Conservation (phyloP, 192 early-diverging fungal genomes). For the Backusella psychrophila region DNA sequence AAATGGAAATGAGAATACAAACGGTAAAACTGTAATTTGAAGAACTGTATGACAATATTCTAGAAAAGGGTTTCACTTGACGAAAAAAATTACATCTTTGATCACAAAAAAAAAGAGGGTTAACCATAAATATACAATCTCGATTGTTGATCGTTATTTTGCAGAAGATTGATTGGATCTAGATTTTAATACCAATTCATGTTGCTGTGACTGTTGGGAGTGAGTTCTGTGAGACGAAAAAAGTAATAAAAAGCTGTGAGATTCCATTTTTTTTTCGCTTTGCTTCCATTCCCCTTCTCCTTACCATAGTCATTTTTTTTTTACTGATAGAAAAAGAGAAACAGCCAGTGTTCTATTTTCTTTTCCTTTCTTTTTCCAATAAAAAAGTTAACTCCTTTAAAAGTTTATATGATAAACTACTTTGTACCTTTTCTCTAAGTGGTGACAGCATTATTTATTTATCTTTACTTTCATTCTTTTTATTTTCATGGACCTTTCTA, state of each 20-base stretch:
- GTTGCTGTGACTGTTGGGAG: not conserved
- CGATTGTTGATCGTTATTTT: not conserved
- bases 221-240: not conserved
- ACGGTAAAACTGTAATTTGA: not conserved
- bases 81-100: not conserved
- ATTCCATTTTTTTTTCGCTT: not conserved
- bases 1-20: not conserved
- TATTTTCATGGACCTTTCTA: not conserved
- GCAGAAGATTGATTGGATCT: not conserved
- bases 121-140: constrained; percentile 5
- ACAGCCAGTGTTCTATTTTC: not conserved
- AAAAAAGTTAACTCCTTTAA: not conserved
- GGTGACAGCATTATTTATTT: not conserved
- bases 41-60: not conserved
- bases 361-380: not conserved
- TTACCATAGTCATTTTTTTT: not conserved
- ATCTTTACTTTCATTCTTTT: not conserved
- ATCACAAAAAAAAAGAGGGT: not conserved
- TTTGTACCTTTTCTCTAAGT: not conserved
- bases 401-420: not conserved
- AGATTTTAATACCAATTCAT: not conserved
- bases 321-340: not conserved
- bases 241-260: not conserved
- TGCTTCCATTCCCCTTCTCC: not conserved
- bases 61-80: not conserved